Conservation (phyloP, 208 protist species). For the Leishmania amazonensis region DNA sequence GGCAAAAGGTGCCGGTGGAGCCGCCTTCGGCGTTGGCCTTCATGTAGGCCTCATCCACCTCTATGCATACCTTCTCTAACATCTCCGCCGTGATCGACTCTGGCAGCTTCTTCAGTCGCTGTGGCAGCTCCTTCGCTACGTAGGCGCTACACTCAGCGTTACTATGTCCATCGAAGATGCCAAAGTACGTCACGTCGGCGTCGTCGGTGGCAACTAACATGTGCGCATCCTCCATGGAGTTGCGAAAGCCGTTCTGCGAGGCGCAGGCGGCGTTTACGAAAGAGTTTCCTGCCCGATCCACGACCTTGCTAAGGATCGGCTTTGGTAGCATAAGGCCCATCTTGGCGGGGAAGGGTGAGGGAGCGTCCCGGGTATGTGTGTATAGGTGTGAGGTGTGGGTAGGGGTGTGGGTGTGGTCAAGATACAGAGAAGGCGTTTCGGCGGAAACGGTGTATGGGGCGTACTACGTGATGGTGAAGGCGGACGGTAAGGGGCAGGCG, state of each 20-base stretch:
- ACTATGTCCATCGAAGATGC: slow-evolving; percentile 92
- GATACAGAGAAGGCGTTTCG: not conserved
- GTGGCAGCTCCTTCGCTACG: slow-evolving; percentile 64
- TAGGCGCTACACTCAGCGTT: slow-evolving; percentile 79
- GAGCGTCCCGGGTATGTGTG: not conserved
- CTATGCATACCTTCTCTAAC: slow-evolving; percentile 76
- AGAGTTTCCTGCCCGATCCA: slow-evolving; percentile 74
- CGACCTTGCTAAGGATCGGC: slow-evolving; percentile 84
- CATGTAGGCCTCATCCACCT: slow-evolving; percentile 78
- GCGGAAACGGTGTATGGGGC: not conserved
- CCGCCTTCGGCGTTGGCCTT: slow-evolving; percentile 66
- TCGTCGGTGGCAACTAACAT: slow-evolving; percentile 51
- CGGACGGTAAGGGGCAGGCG: not conserved
- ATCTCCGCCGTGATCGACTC: slow-evolving; percentile 57
- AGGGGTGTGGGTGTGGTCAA: not conserved
- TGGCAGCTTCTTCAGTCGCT: slow-evolving; percentile 49
- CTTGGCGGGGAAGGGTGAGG: slow-evolving; percentile 3
- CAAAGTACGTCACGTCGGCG: slow-evolving; percentile 56
- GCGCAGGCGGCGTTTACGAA: slow-evolving; percentile 52
- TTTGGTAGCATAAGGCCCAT: slow-evolving; percentile 88
- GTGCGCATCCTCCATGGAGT: slow-evolving; percentile 91
- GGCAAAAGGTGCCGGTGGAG: slow-evolving; percentile 82
- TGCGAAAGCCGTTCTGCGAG: slow-evolving; percentile 83
- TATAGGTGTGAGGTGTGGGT: not conserved
- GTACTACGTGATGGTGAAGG: not conserved